Conservation (phyloP, 108 stramenopile genomes). For the Cyclotella distinguenda region DNA sequence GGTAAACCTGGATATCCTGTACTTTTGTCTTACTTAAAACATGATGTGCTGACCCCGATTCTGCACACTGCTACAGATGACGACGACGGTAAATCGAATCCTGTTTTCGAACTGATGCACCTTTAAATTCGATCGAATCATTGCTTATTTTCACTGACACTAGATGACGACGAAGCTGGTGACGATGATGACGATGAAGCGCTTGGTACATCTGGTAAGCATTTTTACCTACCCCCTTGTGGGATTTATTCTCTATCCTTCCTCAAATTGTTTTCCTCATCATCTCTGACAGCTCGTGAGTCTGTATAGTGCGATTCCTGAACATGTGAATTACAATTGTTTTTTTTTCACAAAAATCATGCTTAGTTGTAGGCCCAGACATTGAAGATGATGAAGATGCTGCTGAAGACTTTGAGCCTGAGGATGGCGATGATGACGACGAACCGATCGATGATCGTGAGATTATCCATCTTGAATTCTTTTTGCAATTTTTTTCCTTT, state of each 20-base stretch:
- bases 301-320: background rate
- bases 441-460: conserved; percentile 9
- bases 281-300: conserved; percentile 1
- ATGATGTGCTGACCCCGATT: background rate
- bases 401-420: conserved; percentile 20
- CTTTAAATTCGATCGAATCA: too few species aligned
- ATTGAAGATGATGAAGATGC: conserved; percentile 21
- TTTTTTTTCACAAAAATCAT: background rate
- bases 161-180: conserved; percentile 3
- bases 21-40: background rate
- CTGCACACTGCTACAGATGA: background rate
- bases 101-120: too few species aligned
- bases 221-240: too few species aligned
- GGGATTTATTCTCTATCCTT: too few species aligned
- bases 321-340: background rate
- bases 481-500: background rate
- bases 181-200: conserved; percentile 18
- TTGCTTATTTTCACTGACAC: too few species aligned
- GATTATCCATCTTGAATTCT: background rate
- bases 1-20: background rate
- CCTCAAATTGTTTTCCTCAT: background rate
- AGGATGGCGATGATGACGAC: conserved; percentile 10
- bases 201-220: conserved; percentile 4
- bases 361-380: conserved; percentile 19
- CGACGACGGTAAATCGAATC: too few species aligned